Evolutionary conservation across 2,329 filamentous ascomycete genomes (phyloP).

Genomic region (Verticillium tricorpus): DNA sequence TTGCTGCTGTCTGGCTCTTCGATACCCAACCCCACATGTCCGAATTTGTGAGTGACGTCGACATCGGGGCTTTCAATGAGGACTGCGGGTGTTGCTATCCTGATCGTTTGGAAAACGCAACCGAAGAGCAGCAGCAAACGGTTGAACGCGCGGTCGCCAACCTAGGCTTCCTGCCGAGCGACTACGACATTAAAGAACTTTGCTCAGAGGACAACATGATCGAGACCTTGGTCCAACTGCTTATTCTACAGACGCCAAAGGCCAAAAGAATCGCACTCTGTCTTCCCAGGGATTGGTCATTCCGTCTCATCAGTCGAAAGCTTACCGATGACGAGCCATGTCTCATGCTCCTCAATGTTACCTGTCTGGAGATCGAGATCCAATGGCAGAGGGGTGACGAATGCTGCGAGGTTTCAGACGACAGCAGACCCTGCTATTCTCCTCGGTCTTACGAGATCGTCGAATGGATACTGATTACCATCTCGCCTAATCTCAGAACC

Average conservation of each 20-base stretch:
- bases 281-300: neutral
- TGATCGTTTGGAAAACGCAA: neutral
- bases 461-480: neutral
- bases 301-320: neutral
- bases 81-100: neutral
- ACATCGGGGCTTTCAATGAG: neutral
- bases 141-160: neutral
- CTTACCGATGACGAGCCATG: neutral
- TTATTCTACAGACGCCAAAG: neutral
- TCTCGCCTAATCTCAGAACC: neutral
- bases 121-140: neutral
- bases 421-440: neutral
- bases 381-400: neutral
- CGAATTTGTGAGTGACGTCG: neutral
- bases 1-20: neutral
- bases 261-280: neutral
- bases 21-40: neutral
- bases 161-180: neutral
- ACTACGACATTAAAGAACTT: neutral
- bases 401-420: neutral
- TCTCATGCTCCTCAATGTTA: neutral
- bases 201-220: neutral
- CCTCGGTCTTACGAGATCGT: neutral
- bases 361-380: neutral
- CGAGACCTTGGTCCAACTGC: neutral